These are phyloP conservation scores for Alternaria infectoria DNA, from an alignment of 2,329 filamentous ascomycete genomes.

Conservation along the genomic window DNA sequence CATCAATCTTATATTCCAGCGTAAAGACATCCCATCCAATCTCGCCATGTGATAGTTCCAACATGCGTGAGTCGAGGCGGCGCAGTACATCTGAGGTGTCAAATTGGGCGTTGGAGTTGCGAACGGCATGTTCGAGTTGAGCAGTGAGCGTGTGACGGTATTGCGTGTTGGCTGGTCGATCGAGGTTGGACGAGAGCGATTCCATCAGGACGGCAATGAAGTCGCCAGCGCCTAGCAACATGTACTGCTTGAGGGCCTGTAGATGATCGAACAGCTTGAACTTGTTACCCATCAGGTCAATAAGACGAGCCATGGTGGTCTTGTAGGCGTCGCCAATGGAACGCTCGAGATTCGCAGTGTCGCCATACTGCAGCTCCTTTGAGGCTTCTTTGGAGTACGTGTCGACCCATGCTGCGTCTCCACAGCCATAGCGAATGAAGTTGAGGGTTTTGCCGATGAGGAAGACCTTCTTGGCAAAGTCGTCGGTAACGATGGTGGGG, in stretches of 20 bases:
- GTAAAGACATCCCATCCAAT: conserved; percentile 99
- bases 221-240: conserved; percentile 92
- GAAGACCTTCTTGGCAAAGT: conserved; percentile 96
- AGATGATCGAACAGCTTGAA: conserved; percentile 95
- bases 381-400: conserved; percentile 92
- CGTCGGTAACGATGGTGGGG: conserved; percentile 88
- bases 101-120: conserved; percentile 95
- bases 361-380: conserved; percentile 89
- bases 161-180: conserved; percentile 93
- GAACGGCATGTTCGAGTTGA: conserved; percentile 96
- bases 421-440: conserved; percentile 95
- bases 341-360: conserved; percentile 86
- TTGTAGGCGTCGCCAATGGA: conserved; percentile 98
- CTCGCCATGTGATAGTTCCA: conserved; percentile 93
- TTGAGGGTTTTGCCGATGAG: conserved; percentile 97
- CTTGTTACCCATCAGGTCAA: conserved; percentile 91
- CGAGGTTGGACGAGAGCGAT: conserved; percentile 87
- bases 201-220: conserved; percentile 98
- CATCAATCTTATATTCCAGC: conserved; percentile 96
- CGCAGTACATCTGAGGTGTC: conserved; percentile 91
- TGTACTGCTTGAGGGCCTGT: conserved; percentile 89
- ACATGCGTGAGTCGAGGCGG: conserved; percentile 94
- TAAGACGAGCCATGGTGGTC: conserved; percentile 93
- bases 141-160: conserved; percentile 96
- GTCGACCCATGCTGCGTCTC: conserved; percentile 93